Evolutionary conservation across 1,284 basidiomycete genomes (phyloP), one percentile per base, ranked within the genome.

Genomic region (Cryptococcus depauperatus): DNA sequence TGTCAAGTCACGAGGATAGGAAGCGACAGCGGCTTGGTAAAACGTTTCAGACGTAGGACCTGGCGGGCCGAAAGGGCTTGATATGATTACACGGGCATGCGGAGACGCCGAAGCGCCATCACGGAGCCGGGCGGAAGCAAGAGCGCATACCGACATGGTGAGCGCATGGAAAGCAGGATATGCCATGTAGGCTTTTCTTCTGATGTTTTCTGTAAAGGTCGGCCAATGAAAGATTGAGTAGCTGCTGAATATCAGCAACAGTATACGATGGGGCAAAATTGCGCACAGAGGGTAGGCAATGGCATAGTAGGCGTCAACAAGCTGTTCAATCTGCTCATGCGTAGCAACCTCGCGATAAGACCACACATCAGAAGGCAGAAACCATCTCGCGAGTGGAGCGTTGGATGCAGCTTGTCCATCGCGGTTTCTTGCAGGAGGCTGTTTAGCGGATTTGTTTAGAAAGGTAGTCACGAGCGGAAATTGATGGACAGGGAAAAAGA

Each of bases 161-260:
- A 54, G 41, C 21, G 57, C 56, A 41, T 52, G 63, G 48, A 68
- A 66, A 9, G 64, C 52, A 3, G 58, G 55, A 35, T 64, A 60
- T 33, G 45, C 50, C 22, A 48, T 53, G 52, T 69, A 66, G 14
- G 55, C 43, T 28, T 55, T 41, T 1, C 45, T 42, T 0, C 50
- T 47, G 28, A 70, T 46, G 16, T 61, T 43, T 3, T 34, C 29
- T 5, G 46, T 43, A 47, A 68, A 66, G 0, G 63, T 57, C 4
- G 68, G 67, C 62, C 67, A 69, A 50, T 70, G 68, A 43, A 67
- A 69, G 52, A 60, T 65, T 8, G 58, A 54, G 37, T 61, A 52
- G 27, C 66, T 68, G n/a, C n/a, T n/a, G n/a, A n/a, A n/a, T n/a
- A n/a, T n/a, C n/a, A n/a, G n/a, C n/a, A n/a, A n/a, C n/a, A n/a